Evolutionary conservation across 2,329 filamentous ascomycete genomes (phyloP).

Genomic region (Fusarium beomiforme): DNA sequence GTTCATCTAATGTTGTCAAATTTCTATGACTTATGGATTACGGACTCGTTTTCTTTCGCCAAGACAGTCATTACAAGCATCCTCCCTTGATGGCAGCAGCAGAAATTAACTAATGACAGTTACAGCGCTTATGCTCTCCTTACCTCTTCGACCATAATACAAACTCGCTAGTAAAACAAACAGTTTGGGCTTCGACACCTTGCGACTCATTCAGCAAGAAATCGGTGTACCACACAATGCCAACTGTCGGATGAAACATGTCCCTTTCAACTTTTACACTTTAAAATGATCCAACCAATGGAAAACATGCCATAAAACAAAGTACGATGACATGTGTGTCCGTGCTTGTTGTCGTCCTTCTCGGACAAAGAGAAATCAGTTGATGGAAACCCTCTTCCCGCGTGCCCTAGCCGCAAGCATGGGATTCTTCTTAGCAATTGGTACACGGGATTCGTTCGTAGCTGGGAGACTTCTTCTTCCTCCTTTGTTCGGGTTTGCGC

Average conservation of each 20-base stretch:
- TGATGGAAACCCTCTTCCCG: slow-evolving; percentile 30
- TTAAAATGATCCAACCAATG: not conserved
- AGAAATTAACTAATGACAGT: not conserved
- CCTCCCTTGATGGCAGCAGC: no score
- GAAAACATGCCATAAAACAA: not conserved
- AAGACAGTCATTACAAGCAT: not conserved
- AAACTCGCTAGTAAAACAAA: not conserved
- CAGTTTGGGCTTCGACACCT: not conserved
- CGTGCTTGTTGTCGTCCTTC: not conserved
- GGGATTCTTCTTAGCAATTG: slow-evolving; percentile 15
- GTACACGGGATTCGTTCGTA: slow-evolving; percentile 9
- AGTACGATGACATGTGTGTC: not conserved
- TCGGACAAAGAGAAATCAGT: slow-evolving; percentile 9
- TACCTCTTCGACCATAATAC: not conserved
- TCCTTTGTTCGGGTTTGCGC: slow-evolving; percentile 24
- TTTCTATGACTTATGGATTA: not conserved
- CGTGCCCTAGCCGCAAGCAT: not conserved
- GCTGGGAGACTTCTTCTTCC: slow-evolving; percentile 37
- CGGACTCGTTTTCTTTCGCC: not conserved
- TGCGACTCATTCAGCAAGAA: slow-evolving; percentile 5
- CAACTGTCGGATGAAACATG: not conserved
- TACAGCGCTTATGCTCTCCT: not conserved
- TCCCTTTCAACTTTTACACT: slow-evolving; percentile 8
- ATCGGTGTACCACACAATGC: slow-evolving; percentile 1
- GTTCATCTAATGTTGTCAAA: not conserved